Base-by-base conservation (phyloP, 495 filamentous ascomycete species). In the Daldinia childiae region DNA sequence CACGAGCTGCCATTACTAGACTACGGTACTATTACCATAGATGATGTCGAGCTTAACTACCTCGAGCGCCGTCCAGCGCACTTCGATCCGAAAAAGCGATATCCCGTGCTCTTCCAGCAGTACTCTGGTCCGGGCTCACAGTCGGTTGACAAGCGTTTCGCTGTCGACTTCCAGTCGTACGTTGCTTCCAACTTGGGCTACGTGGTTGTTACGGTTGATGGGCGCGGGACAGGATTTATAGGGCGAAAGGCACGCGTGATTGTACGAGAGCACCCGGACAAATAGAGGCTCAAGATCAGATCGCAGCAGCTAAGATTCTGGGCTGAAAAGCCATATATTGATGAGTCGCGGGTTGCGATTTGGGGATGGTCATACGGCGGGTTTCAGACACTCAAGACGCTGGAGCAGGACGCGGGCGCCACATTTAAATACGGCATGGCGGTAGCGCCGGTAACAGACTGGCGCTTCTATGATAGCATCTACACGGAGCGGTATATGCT, bases 341-440 rank as follows among this genome's bases (percentile, higher is more conserved):
- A 98, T 79, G 85, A 86, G 66, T 81, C 87, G 9, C 85, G 90
- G 34, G 88, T 99, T 64, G 95, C 94, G 1, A 97, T 99, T 74
- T 99, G 95, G 95, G 95, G 95, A 38, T 99, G 95, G 95, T 95
- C 92, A 68, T 99, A 94, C 76, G 95, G 95, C 36, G 95, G 95
- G 17, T 99, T 97, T 84, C 94, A 93, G 89, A 93, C 95, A n/a
- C 83, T 99, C 61, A 99, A 99, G 82, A 94, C 93, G 4, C 86
- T 99, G 2, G 95, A 99, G 81, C 85, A 89, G 68, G 95, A 99
- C 79, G 95, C 86, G 1, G 95, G 95, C 6, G 74, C 87, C 72
- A 98, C 94, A 0, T 99, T 98, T 82, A 88, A 87, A 36, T 99
- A 98, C 76, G 95, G 96, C 30, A 97, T 99, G 93, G 93, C 95